Evolutionary conservation across 495 filamentous ascomycete genomes (phyloP).

Genomic region (Aspergillus bertholletiae): DNA sequence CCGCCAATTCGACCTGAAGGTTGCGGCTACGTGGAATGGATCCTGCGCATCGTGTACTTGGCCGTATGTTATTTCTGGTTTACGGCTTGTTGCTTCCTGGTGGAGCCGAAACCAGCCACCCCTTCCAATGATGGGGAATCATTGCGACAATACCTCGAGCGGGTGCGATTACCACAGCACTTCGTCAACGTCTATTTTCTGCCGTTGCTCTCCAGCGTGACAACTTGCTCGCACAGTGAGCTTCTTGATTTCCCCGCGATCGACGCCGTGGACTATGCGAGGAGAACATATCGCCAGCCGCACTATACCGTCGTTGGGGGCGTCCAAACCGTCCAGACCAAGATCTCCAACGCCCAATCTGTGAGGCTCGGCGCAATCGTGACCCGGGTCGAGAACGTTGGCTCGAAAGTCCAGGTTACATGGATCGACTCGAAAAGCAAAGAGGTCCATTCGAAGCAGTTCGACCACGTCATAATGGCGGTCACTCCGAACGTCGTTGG

Average conservation of each 20-base stretch:
- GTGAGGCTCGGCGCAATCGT: slow-evolving; percentile 19
- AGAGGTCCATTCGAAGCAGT: slow-evolving; percentile 6
- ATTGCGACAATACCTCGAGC: slow-evolving; percentile 36
- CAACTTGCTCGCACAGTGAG: slow-evolving; percentile 49
- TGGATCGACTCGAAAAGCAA: slow-evolving; percentile 3
- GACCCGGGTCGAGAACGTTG: slow-evolving; percentile 11
- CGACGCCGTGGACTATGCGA: slow-evolving; percentile 47
- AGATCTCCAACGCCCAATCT: slow-evolving; percentile 29
- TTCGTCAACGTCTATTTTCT: slow-evolving; percentile 45
- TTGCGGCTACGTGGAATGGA: slow-evolving; percentile 17
- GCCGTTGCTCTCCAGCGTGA: slow-evolving; percentile 49
- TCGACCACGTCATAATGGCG: slow-evolving; percentile 44
- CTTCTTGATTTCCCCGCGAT: slow-evolving; percentile 48
- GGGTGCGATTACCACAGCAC: slow-evolving; percentile 42
- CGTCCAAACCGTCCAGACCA: slow-evolving; percentile 41
- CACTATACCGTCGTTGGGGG: slow-evolving; percentile 49
- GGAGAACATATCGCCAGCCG: slow-evolving; percentile 36
- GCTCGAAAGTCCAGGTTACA: slow-evolving; percentile 10
- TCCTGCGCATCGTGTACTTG: slow-evolving; percentile 37
- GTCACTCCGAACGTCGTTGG: slow-evolving; percentile 41
- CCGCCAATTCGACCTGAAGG: slow-evolving; percentile 31
- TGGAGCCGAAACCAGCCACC: slow-evolving; percentile 21
- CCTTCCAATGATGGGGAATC: slow-evolving; percentile 26
- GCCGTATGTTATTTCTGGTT: slow-evolving; percentile 47
- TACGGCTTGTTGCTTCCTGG: slow-evolving; percentile 42